Conservation (phyloP, 768 basidiomycete genomes). For the Hygrocybe coccinea region DNA sequence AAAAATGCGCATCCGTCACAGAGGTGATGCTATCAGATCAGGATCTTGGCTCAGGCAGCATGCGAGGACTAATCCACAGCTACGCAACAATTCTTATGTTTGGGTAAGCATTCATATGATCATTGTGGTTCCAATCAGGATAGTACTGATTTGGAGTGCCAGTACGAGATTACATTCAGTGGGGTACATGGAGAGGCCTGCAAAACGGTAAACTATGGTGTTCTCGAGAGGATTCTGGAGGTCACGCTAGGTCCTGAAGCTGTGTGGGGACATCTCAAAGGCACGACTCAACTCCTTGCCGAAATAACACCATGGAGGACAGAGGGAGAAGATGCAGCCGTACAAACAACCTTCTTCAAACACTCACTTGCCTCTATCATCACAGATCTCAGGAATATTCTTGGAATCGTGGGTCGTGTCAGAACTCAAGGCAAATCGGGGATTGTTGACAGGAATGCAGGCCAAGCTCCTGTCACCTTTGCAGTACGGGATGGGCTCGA, state of each 20-base stretch:
- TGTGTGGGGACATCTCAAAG: constrained; percentile 3
- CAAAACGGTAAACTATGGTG: constrained; percentile 8
- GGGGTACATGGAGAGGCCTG: neutral
- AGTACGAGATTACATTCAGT: constrained; percentile 6
- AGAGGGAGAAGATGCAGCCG: constrained; percentile 11
- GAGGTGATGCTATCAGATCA: constrained; percentile 23
- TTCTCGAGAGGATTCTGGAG: constrained; percentile 13
- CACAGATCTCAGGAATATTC: constrained; percentile 10
- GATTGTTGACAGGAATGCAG: constrained; percentile 11
- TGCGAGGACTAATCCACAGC: neutral
- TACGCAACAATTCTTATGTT: constrained; percentile 3
- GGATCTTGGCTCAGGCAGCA: neutral
- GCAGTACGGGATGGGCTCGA: neutral
- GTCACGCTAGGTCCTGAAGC: constrained; percentile 6
- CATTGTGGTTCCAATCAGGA: neutral
- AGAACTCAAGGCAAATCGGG: constrained; percentile 10
- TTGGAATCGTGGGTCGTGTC: constrained; percentile 11
- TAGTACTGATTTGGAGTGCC: neutral
- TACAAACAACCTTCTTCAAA: constrained; percentile 2
- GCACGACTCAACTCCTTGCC: constrained; percentile 4
- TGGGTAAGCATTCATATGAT: constrained; percentile 2
- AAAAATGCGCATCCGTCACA: constrained; percentile 21
- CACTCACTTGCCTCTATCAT: constrained; percentile 4
- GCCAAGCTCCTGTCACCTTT: neutral
- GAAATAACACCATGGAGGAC: constrained; percentile 13